phyloP scores from a whole-genome alignment of 2,329 filamentous ascomycete species.

The Arthroderma uncinatum region DNA sequence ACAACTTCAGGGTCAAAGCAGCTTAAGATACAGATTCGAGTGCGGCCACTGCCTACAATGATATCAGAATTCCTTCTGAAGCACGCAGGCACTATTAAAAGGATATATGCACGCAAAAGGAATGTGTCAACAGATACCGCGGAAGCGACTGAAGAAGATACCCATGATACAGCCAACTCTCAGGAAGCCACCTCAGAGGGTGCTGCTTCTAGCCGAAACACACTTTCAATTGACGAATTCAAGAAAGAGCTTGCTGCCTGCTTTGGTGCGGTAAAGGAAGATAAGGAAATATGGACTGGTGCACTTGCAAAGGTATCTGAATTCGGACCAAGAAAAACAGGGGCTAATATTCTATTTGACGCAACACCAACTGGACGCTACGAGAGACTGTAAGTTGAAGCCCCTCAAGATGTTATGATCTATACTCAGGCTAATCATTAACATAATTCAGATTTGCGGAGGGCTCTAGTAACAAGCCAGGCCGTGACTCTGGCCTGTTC shows the following conservation, averaged over 20 bases:
- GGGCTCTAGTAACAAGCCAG: constrained; percentile 13
- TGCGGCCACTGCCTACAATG: constrained; percentile 63
- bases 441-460: constrained; percentile 7
- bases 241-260: constrained; percentile 53
- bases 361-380: constrained; percentile 61
- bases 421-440: neutral
- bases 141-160: constrained; percentile 16
- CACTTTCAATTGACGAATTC: constrained; percentile 64
- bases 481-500: constrained; percentile 49
- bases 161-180: constrained; percentile 15
- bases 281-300: constrained; percentile 65
- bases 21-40: constrained; percentile 62
- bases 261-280: constrained; percentile 61
- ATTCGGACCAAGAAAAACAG: constrained; percentile 75
- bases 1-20: constrained; percentile 75
- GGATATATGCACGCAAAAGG: constrained; percentile 61
- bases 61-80: constrained; percentile 80
- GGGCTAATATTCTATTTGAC: constrained; percentile 84
- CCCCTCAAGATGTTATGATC: neutral
- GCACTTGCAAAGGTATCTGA: constrained; percentile 71
- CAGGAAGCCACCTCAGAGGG: constrained; percentile 41
- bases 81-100: constrained; percentile 67
- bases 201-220: constrained; percentile 48
- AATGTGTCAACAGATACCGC: constrained; percentile 34
- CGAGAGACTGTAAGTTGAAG: constrained; percentile 45